A percentile compares a stretch with the other conserved stretches of the same genome.
Conservation (phyloP, 73 alveolate species). For the Uronychia setigera region DNA sequence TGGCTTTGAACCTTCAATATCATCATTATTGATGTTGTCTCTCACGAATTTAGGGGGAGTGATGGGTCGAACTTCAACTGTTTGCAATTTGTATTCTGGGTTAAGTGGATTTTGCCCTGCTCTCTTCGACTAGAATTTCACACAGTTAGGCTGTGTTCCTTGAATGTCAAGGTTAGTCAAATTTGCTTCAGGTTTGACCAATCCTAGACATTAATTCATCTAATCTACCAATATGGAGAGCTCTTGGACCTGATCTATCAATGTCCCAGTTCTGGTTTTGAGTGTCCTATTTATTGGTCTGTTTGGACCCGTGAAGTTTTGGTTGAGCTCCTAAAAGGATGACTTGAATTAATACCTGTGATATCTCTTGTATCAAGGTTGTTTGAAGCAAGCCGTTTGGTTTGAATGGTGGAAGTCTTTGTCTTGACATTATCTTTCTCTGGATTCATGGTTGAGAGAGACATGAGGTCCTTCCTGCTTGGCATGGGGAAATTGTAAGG, state of each 20-base stretch:
- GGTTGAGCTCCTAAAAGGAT: slow-evolving; percentile 57
- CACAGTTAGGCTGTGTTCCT: slow-evolving; percentile 71
- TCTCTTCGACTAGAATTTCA: slow-evolving; percentile 72
- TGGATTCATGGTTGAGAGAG: slow-evolving; percentile 58
- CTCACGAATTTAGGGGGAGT: slow-evolving; percentile 94
- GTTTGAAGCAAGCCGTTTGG: slow-evolving; percentile 25
- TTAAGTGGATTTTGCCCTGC: slow-evolving; percentile 83
- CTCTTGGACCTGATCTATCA: slow-evolving; percentile 63
- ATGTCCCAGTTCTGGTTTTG: slow-evolving; percentile 62
- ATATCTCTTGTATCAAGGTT: slow-evolving; percentile 50
- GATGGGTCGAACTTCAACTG: slow-evolving; percentile 82
- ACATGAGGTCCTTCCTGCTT: slow-evolving; percentile 54
- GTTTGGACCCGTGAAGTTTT: slow-evolving; percentile 61
- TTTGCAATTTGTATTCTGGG: slow-evolving; percentile 91
- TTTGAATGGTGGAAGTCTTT: slow-evolving; percentile 11
- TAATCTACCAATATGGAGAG: slow-evolving; percentile 48
- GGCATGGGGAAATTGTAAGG: slow-evolving; percentile 69
- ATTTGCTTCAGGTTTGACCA: slow-evolving; percentile 63
- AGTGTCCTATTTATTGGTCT: slow-evolving; percentile 34
- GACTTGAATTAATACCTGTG: background rate
- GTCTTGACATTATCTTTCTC: slow-evolving; percentile 37
- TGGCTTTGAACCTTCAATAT: slow-evolving; percentile 95
- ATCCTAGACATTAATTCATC: background rate
- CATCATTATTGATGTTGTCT: slow-evolving; percentile 87
- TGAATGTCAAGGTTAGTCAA: slow-evolving; percentile 68